Evolutionary conservation across 331 rosid genomes (phyloP).

Genomic region (Rhamnella rubrinervis): DNA sequence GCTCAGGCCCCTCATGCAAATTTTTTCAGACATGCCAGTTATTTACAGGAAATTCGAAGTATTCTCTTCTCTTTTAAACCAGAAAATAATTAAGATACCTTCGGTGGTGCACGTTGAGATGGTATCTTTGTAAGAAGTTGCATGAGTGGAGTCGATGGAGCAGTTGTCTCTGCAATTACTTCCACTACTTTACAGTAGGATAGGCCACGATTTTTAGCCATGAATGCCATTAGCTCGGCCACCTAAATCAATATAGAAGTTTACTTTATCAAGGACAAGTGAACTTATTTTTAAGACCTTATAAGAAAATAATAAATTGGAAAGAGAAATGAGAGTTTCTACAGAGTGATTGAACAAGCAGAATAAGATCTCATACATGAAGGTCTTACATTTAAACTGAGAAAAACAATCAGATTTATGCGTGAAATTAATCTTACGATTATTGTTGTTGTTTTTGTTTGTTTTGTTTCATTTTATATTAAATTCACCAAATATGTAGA

Average conservation of each 20-base stretch:
- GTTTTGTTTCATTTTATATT: too few relatives aligned
- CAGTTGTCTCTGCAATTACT: constrained; percentile 88
- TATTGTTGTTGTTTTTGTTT: too few relatives aligned
- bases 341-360: neutral
- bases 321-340: neutral
- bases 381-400: too few relatives aligned
- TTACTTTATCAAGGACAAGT: neutral
- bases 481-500: too few relatives aligned
- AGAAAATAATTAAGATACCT: constrained; percentile 42
- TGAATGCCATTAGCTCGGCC: constrained; percentile 87
- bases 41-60: constrained; percentile 1
- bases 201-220: constrained; percentile 67
- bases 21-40: neutral
- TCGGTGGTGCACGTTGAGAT: constrained; percentile 59
- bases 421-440: too few relatives aligned
- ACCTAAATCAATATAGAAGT: constrained; percentile 51
- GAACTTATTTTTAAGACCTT: neutral
- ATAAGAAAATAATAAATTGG: neutral
- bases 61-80: constrained; percentile 14
- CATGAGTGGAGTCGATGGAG: constrained; percentile 73
- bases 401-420: too few relatives aligned
- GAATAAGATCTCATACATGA: neutral
- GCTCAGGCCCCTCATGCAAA: constrained; percentile 1
- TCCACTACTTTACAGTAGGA: constrained; percentile 88
- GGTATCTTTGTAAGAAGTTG: constrained; percentile 83